phyloP scores from a whole-genome alignment of 257 asterid genomes.

The Gentiana dahurica region DNA sequence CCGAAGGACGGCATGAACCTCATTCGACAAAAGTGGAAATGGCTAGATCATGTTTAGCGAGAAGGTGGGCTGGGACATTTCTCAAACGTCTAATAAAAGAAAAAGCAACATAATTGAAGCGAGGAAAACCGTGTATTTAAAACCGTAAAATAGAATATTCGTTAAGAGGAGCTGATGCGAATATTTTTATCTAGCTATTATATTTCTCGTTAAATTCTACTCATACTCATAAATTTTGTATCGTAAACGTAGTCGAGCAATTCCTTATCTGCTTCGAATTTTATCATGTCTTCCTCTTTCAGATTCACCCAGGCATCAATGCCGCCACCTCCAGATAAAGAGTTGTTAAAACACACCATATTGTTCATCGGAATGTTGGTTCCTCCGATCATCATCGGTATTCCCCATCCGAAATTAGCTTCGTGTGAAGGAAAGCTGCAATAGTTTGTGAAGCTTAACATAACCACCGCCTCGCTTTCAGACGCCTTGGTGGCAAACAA shows the following conservation, averaged over 20 bases:
- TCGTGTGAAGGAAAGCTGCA: not conserved
- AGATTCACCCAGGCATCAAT: conserved; percentile 11
- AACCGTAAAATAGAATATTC: too few relatives aligned
- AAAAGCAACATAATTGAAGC: too few relatives aligned
- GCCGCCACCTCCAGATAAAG: not conserved
- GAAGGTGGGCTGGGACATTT: too few relatives aligned
- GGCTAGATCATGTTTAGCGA: too few relatives aligned
- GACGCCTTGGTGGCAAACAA: not conserved
- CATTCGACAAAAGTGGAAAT: too few relatives aligned
- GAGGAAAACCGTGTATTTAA: too few relatives aligned
- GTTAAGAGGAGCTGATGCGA: too few relatives aligned
- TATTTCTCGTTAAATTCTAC: too few relatives aligned
- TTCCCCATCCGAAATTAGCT: conserved; percentile 17
- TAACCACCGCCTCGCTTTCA: not conserved
- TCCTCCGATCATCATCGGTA: conserved; percentile 7
- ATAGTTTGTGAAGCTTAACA: not conserved
- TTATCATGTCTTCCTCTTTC: conserved; percentile 6
- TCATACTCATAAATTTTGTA: too few relatives aligned
- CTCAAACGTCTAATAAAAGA: too few relatives aligned
- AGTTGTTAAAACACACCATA: conserved; percentile 4
- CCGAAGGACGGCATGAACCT: too few relatives aligned
- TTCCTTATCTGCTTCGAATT: conserved; percentile 1
- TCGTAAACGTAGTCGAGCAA: not conserved
- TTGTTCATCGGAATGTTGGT: not conserved
- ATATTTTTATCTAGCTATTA: too few relatives aligned